A percentile compares a stretch with the other conserved stretches of the same genome.
Evolutionary conservation across 441 rosid species (phyloP).

Genomic region (Theobroma grandiflorum): DNA sequence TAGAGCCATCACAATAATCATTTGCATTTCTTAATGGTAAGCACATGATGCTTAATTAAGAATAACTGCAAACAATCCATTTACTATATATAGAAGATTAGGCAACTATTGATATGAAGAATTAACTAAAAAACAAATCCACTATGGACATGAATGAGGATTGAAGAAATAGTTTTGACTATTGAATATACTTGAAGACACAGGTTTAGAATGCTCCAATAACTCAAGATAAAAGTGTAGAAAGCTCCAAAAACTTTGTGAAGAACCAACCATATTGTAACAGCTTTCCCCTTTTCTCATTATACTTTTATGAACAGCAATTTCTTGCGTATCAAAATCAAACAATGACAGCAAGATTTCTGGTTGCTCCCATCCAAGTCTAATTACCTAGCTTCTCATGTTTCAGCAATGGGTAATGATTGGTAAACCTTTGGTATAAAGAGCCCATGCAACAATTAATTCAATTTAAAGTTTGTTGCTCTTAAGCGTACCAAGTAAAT

Average conservation of each 20-base stretch:
- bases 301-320: background rate
- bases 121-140: background rate
- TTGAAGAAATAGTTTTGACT: background rate
- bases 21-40: background rate
- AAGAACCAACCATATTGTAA: background rate
- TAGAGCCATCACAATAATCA: conserved; percentile 2
- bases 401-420: background rate
- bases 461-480: background rate
- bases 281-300: background rate
- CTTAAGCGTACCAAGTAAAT: background rate
- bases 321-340: background rate
- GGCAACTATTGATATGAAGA: background rate
- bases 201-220: background rate
- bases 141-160: background rate
- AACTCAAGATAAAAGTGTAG: background rate
- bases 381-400: background rate
- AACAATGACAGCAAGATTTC: background rate
- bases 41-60: background rate
- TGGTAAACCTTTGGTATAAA: background rate
- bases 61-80: background rate
- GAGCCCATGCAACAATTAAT: background rate
- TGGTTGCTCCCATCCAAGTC: background rate
- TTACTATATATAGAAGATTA: background rate
- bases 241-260: background rate
- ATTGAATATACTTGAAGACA: background rate